A percentile compares a stretch with the other conserved stretches of the same genome.
Conservation (phyloP, 441 rosid genomes). For the Brassica hybrid region DNA sequence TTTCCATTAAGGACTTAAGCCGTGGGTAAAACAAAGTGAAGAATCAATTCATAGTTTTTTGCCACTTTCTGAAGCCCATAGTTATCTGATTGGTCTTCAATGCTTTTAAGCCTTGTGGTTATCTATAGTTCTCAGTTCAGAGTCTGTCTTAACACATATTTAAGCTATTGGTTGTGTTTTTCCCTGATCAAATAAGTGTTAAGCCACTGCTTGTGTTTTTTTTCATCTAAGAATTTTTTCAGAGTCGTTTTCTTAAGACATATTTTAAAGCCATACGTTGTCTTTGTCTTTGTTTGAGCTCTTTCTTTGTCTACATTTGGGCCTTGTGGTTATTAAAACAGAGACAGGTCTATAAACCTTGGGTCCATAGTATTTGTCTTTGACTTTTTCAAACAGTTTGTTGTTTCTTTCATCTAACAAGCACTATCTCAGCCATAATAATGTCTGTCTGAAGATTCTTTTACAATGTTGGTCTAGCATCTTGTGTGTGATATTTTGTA, state of each 20-base stretch:
- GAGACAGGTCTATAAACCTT: not conserved
- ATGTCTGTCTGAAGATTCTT: not conserved
- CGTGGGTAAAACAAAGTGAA: not conserved
- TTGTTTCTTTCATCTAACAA: not conserved
- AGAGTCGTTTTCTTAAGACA: no score
- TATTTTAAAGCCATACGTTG: no score
- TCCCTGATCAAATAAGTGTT: no score
- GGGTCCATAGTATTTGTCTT: not conserved
- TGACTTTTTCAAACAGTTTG: not conserved
- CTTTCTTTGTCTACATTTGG: not conserved
- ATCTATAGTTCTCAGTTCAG: no score
- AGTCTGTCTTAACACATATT: no score
- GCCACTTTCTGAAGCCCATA: not conserved
- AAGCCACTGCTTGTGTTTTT: no score
- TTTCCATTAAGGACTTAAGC: not conserved
- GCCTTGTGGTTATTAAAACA: not conserved
- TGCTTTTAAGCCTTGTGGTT: no score
- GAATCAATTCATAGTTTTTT: no score
- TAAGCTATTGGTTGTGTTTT: no score
- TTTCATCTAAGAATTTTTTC: no score
- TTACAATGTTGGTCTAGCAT: not conserved
- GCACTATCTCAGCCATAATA: not conserved
- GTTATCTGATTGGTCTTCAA: no score
- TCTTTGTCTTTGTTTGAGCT: not conserved
- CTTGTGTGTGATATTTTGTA: no score